Percentiles rank a stretch among this genome's conserved stretches.
Conservation (phyloP, 495 filamentous ascomycete species). For the Daldinia bambusicola region DNA sequence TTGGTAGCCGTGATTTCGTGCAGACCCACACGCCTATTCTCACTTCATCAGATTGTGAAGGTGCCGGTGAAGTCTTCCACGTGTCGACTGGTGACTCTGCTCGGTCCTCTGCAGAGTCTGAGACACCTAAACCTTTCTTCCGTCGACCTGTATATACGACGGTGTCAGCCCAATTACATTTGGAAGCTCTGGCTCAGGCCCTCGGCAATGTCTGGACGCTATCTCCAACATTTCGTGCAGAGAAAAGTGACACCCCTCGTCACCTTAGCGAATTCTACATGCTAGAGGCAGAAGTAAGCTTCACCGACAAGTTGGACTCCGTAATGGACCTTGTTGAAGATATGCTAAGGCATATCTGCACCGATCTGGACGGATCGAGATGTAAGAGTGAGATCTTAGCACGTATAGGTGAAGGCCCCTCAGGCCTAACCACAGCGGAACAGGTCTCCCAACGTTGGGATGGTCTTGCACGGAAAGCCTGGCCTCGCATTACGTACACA, state of each 20-base stretch:
- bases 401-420: slow-evolving; percentile 46
- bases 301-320: slow-evolving; percentile 71
- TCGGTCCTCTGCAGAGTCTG: slow-evolving; percentile 35
- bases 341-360: slow-evolving; percentile 71
- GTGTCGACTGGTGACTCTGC: slow-evolving; percentile 57
- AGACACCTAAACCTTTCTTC: slow-evolving; percentile 70
- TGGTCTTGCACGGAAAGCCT: slow-evolving; percentile 67
- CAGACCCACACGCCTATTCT: slow-evolving; percentile 94
- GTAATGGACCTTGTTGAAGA: slow-evolving; percentile 84
- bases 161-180: slow-evolving; percentile 92
- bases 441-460: slow-evolving; percentile 75
- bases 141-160: slow-evolving; percentile 92
- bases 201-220: slow-evolving; percentile 93
- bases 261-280: slow-evolving; percentile 99
- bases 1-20: slow-evolving; percentile 73
- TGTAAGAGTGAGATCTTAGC: slow-evolving; percentile 68
- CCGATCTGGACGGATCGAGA: slow-evolving; percentile 62
- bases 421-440: slow-evolving; percentile 50
- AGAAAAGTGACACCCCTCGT: slow-evolving; percentile 91
- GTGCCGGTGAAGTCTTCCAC: slow-evolving; percentile 94
- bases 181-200: slow-evolving; percentile 90
- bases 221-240: slow-evolving; percentile 92
- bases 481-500: slow-evolving; percentile 88
- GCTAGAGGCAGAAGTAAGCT: slow-evolving; percentile 90
- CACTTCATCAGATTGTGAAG: slow-evolving; percentile 97